Evolutionary conservation across 1,139 yeast genomes (phyloP), one percentile per base, ranked within the genome.

Genomic region (Zygosaccharomyces sapae): DNA sequence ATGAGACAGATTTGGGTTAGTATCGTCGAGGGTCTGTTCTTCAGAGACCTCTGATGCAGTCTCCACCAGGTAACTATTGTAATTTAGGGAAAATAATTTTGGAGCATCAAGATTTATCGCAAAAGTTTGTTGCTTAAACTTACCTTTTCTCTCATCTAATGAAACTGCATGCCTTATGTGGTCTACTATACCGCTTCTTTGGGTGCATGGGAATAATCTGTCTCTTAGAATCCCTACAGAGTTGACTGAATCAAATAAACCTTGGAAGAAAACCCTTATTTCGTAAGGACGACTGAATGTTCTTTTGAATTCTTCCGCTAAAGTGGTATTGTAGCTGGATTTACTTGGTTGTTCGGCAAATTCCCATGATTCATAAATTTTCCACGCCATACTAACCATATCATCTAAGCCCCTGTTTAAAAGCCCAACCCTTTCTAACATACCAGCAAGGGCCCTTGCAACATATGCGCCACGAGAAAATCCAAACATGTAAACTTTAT

Each of bases 161-260:
- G 85, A 77, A 1, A 81, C 74, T 0, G 86, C 86, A 60, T 81
- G 87, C 51, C 88, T 68, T 6, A 80, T 74, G 56, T 80, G 85
- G 18, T 71, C 69, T 3, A 81, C 83, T 40, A 72, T 70, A 4
- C 72, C 66, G 36, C 77, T 71, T 46, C 74, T 68, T 1, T 79
- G 72, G 0, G 83, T 72, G 54, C 69, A 79, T 0, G 86, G 86
- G 52, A 81, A 81, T 57, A 77, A 56, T 41, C 77, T 62, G 57
- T 81, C 85, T 43, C 77, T 67, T 2, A 81, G 52, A 6, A 80
- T 55, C 0, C 87, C 87, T 16, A 81, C 80, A 0, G 86, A 80
- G 56, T 80, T 80, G 16, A 81, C 79, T 0, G 85, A 77, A 63
- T 82, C 88, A 74, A 83, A 81, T 27, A 81, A 62, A 0, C 86